These are phyloP conservation scores for Pholiota adiposa DNA, from an alignment of 1,284 basidiomycete species.

Conservation along the genomic window DNA sequence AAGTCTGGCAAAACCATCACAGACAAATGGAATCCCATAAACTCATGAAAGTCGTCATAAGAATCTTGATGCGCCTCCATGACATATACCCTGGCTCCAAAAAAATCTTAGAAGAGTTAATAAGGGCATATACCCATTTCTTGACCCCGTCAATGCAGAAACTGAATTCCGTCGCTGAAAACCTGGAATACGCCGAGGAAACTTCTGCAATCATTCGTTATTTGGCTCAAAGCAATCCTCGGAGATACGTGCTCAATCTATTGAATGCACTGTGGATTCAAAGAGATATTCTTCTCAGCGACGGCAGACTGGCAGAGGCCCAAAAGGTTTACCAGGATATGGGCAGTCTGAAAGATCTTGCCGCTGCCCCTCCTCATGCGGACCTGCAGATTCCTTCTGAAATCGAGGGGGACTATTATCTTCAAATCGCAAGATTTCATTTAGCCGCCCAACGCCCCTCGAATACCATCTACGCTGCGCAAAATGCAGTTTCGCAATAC, in stretches of 20 bases:
- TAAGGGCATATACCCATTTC: not conserved
- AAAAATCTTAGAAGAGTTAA: not conserved
- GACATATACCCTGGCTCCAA: not conserved
- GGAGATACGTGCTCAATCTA: not conserved
- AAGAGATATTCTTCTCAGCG: not conserved
- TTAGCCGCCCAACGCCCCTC: not conserved
- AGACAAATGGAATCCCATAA: not conserved
- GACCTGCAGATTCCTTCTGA: not conserved
- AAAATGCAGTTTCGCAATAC: not conserved
- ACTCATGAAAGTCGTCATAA: not conserved
- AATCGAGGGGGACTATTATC: slow-evolving; percentile 3
- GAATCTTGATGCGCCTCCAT: not conserved
- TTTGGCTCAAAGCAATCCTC: not conserved
- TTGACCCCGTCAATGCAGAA: not conserved
- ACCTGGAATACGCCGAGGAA: not conserved
- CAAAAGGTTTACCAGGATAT: not conserved
- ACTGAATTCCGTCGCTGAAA: not conserved
- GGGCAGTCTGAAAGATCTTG: not conserved
- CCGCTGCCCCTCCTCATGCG: not conserved
- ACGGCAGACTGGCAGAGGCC: not conserved
- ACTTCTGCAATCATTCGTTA: not conserved
- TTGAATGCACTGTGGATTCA: not conserved
- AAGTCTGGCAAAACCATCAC: not conserved
- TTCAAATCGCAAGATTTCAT: not conserved
- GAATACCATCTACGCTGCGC: not conserved